Evolutionary conservation across 2,329 filamentous ascomycete genomes (phyloP), one percentile per base, ranked within the genome.

Genomic region (Claviceps lovelessii): DNA sequence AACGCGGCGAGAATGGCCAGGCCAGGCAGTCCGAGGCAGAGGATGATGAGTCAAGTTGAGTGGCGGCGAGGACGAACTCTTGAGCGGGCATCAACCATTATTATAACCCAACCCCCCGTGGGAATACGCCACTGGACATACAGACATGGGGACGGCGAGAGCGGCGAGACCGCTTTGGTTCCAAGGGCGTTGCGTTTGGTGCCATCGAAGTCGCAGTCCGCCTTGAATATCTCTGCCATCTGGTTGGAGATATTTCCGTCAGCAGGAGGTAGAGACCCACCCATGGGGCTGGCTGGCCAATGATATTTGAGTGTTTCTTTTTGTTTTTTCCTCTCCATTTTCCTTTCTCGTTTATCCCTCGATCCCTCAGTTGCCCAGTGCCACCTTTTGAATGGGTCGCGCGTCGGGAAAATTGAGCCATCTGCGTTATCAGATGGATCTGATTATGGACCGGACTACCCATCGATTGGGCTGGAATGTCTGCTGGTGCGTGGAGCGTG

Each of bases 391-490:
- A 23, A 44, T 44, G 19, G 42, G n/a, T 23, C n/a, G 23, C 2
- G 42, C 42, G n/a, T 23, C 37, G 37, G 9, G n/a, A 23, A 23
- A 23, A 44, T 44, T 8, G 10, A 23, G n/a, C 17, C 3, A 19
- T 46, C 29, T 2, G 11, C 33, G 11, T 51, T 55, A 55, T 55
- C 53, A 55, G 53, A 55, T 55, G 53, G 53, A 55, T 55, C 53
- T 55, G 53, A 55, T 51, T 55, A 55, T 55, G 53, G 53, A 55
- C 51, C 53, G 51, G 53, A 55, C 41, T 55, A 55, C n/a, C 39
- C 23, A 19, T 37, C 19, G 7, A 51, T 47, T 33, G 49, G 41
- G 8, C 45, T 31, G 39, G 47, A 37, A 19, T 48, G 29, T 19
- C 29, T n/a, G 13, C 7, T 33, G 28, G 29, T n/a, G 29, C 13